Conservation (phyloP, 306 rosid genomes). For the Quercus suber region DNA sequence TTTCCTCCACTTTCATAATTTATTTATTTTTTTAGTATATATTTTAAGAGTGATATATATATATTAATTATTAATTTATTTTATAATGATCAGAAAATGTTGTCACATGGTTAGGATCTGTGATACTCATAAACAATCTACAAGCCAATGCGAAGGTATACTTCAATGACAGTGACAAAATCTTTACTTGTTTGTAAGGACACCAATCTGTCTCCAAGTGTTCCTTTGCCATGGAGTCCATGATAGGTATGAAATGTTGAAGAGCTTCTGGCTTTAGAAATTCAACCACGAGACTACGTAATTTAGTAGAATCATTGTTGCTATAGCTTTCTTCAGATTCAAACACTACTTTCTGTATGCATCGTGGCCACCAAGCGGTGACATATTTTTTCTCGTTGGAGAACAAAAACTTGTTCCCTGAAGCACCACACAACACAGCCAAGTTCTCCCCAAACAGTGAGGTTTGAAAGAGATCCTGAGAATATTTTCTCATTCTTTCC, state of each 20-base stretch:
- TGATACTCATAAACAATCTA: not conserved
- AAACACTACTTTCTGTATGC: not conserved
- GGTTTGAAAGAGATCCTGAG: not conserved
- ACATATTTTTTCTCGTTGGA: not conserved
- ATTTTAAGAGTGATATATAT: too few species aligned
- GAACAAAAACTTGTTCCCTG: not conserved
- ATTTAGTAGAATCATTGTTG: not conserved
- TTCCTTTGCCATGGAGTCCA: not conserved
- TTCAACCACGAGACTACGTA: not conserved
- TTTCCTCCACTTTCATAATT: too few species aligned
- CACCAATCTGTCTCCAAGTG: not conserved
- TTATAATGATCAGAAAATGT: too few species aligned
- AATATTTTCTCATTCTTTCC: not conserved
- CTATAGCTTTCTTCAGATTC: not conserved
- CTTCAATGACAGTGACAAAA: not conserved
- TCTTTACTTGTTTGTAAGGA: not conserved
- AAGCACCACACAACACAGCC: not conserved
- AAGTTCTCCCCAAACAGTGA: not conserved
- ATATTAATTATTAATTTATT: too few species aligned
- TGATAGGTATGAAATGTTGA: not conserved
- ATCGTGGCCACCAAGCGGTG: not conserved
- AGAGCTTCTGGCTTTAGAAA: not conserved
- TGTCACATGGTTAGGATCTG: not conserved
- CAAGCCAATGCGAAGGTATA: slow-evolving; percentile 1
- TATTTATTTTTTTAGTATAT: too few species aligned